Percentiles rank a stretch among this genome's conserved stretches.
Evolutionary conservation across 805 yeast species (phyloP).

Genomic region (Saccharomyces paradoxus): DNA sequence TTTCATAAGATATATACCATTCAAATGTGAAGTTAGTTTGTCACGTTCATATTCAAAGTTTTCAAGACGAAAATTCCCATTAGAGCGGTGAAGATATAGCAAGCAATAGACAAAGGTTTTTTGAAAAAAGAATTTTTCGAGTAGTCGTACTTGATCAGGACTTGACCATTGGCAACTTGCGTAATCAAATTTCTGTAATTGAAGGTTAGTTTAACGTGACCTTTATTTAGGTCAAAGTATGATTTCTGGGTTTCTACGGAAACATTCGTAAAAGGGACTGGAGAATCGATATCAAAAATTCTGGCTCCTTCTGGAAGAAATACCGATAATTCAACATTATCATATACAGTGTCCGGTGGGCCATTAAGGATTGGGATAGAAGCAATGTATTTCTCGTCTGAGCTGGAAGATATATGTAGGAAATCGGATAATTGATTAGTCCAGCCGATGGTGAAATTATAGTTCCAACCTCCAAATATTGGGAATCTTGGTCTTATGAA

Average conservation of each 20-base stretch:
- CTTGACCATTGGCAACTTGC: constrained; percentile 48
- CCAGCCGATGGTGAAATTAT: constrained; percentile 96
- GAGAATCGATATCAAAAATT: constrained; percentile 46
- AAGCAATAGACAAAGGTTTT: constrained; percentile 62
- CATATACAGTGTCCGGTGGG: constrained; percentile 62
- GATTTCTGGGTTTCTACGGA: constrained; percentile 36
- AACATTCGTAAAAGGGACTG: constrained; percentile 33
- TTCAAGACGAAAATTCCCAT: constrained; percentile 43
- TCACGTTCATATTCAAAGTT: constrained; percentile 35
- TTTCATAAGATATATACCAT: background rate
- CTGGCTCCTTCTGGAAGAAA: constrained; percentile 85
- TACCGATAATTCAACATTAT: constrained; percentile 48
- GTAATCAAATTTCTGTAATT: constrained; percentile 57
- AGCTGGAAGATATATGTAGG: constrained; percentile 35
- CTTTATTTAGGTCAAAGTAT: constrained; percentile 65
- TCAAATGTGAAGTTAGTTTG: background rate
- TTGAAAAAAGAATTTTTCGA: constrained; percentile 42
- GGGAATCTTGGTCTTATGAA: constrained; percentile 83
- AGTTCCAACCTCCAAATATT: constrained; percentile 92
- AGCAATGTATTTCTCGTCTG: constrained; percentile 46
- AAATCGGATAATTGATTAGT: constrained; percentile 48
- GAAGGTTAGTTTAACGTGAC: constrained; percentile 69
- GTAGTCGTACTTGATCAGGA: constrained; percentile 58
- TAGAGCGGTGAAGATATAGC: constrained; percentile 53
- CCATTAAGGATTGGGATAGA: constrained; percentile 69